A percentile compares a stretch with the other conserved stretches of the same genome.
Conservation (phyloP, 495 filamentous ascomycete genomes). For the Margaritispora aquatica region DNA sequence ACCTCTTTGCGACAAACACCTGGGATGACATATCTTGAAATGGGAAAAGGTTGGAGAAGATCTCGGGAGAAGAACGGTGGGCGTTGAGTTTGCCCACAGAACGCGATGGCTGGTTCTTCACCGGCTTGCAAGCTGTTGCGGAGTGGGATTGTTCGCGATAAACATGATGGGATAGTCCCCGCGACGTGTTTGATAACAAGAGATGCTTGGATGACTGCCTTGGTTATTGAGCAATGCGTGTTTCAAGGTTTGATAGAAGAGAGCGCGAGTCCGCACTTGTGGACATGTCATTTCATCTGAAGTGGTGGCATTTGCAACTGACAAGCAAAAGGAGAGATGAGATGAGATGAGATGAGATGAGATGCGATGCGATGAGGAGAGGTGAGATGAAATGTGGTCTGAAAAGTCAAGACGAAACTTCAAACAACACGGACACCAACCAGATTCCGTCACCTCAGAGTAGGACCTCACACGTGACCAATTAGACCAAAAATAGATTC, state of each 20-base stretch:
- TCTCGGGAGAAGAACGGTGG: background rate
- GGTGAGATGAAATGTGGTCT: background rate
- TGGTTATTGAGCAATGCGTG: background rate
- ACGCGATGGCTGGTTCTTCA: background rate
- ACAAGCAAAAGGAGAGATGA: too few species aligned
- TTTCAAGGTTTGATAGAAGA: background rate
- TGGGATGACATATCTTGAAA: background rate
- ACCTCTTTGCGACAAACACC: slow-evolving; percentile 1
- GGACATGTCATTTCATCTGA: background rate
- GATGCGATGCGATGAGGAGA: too few species aligned
- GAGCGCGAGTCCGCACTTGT: background rate
- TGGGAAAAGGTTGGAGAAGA: background rate
- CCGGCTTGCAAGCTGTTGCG: background rate
- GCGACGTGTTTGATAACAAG: background rate
- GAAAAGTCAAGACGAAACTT: too few species aligned
- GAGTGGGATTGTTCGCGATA: background rate
- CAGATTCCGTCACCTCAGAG: too few species aligned
- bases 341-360: too few species aligned
- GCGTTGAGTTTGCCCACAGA: background rate
- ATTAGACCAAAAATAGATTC: too few species aligned
- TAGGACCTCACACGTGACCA: too few species aligned
- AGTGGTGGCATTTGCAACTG: background rate
- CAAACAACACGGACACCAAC: background rate
- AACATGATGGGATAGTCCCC: background rate
- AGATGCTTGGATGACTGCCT: background rate